Conservation (phyloP, 2,329 filamentous ascomycete genomes). For the Beauveria sp. region DNA sequence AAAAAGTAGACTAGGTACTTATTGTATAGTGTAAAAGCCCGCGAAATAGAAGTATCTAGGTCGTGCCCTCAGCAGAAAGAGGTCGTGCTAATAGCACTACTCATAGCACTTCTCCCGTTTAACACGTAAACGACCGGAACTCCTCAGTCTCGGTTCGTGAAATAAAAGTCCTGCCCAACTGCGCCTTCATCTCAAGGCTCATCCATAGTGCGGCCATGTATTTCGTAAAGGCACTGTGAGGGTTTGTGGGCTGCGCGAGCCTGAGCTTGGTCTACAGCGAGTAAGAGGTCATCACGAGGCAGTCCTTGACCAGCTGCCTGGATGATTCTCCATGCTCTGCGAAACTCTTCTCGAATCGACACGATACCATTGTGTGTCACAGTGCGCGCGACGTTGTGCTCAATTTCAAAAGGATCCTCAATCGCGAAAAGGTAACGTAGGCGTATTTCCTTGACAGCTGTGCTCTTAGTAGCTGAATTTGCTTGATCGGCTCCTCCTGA, state of each 20-base stretch:
- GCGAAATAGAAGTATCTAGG: too few species aligned
- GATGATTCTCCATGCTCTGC: slow-evolving; percentile 69
- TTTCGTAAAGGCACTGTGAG: slow-evolving; percentile 23
- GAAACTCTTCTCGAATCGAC: slow-evolving; percentile 76
- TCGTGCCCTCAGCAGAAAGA: too few species aligned
- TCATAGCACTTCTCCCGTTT: too few species aligned
- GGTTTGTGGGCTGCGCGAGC: background rate
- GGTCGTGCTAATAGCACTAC: too few species aligned
- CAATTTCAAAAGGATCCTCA: slow-evolving; percentile 82
- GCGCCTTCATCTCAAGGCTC: too few species aligned
- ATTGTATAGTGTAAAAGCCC: too few species aligned
- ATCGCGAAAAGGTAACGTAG: slow-evolving; percentile 82
- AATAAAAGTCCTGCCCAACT: too few species aligned
- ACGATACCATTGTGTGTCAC: slow-evolving; percentile 79
- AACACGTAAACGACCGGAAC: background rate
- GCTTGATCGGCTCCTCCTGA: slow-evolving; percentile 15
- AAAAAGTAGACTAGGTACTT: too few species aligned
- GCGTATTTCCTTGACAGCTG: slow-evolving; percentile 59
- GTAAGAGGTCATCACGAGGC: slow-evolving; percentile 41
- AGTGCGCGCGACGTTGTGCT: slow-evolving; percentile 82
- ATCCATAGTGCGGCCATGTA: slow-evolving; percentile 21
- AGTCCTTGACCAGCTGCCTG: slow-evolving; percentile 38
- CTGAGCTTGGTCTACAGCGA: slow-evolving; percentile 36
- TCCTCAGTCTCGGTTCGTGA: too few species aligned
- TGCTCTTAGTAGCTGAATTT: slow-evolving; percentile 20